phyloP scores from a whole-genome alignment of 1,139 yeast species.

The Williopsis jadinii region DNA sequence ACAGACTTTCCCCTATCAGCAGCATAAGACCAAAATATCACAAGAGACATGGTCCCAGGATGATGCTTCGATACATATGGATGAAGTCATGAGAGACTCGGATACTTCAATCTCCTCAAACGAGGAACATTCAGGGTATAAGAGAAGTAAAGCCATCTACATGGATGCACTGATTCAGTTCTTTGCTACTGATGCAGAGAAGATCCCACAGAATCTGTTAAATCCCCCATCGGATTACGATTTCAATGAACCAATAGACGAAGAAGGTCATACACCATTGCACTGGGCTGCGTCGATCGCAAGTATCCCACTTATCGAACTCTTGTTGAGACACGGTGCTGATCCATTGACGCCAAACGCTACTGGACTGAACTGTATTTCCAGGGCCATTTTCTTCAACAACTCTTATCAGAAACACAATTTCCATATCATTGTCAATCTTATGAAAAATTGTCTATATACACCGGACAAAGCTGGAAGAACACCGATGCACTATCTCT shows the following conservation, averaged over 20 bases:
- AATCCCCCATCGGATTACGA: conserved; percentile 77
- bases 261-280: conserved; percentile 91
- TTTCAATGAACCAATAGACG: conserved; percentile 83
- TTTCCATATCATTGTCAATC: conserved; percentile 63
- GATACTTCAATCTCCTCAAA: conserved; percentile 35
- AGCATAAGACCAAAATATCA: conserved; percentile 30
- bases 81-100: conserved; percentile 26
- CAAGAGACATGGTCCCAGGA: conserved; percentile 33
- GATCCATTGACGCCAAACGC: conserved; percentile 68
- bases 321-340: conserved; percentile 65
- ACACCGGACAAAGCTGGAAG: conserved; percentile 69
- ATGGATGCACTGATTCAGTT: conserved; percentile 51
- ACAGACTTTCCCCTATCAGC: conserved; percentile 18
- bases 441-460: conserved; percentile 62
- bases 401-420: conserved; percentile 78
- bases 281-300: conserved; percentile 99
- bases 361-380: conserved; percentile 77
- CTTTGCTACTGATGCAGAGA: conserved; percentile 64
- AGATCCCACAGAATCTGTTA: conserved; percentile 67
- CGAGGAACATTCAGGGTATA: conserved; percentile 7
- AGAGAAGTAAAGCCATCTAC: conserved; percentile 27
- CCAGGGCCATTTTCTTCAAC: conserved; percentile 78
- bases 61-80: conserved; percentile 25
- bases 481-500: conserved; percentile 66
- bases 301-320: conserved; percentile 60